Evolutionary conservation across 345 rosid species (phyloP).

Genomic region (Euphorbia pulcherrima): DNA sequence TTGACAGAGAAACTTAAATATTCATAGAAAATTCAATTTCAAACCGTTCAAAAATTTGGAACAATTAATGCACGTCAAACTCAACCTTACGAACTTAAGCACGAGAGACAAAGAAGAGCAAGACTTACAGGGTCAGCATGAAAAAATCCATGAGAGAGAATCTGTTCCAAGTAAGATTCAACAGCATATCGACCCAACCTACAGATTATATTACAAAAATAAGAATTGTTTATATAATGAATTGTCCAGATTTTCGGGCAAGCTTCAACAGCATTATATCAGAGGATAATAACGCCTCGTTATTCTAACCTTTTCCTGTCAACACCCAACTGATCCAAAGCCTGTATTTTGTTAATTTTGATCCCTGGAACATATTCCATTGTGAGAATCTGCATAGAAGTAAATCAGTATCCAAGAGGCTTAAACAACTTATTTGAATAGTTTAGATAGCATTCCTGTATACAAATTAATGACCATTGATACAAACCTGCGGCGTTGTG

Average conservation of each 20-base stretch:
- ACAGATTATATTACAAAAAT: slow-evolving; percentile 22
- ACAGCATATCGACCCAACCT: slow-evolving; percentile 95
- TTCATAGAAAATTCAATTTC: not conserved
- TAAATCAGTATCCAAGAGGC: slow-evolving; percentile 3
- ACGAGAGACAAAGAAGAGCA: slow-evolving; percentile 2
- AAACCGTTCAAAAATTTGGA: not conserved
- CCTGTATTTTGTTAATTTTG: slow-evolving; percentile 85
- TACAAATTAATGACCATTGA: slow-evolving; percentile 7
- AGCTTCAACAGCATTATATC: slow-evolving; percentile 2
- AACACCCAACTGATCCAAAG: slow-evolving; percentile 86
- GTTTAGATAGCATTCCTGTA: not conserved
- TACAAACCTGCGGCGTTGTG: slow-evolving; percentile 84
- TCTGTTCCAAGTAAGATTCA: slow-evolving; percentile 98
- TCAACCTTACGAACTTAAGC: not conserved
- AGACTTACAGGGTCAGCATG: slow-evolving; percentile 93
- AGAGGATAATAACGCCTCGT: slow-evolving; percentile 1
- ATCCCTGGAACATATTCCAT: slow-evolving; percentile 99
- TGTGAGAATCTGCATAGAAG: slow-evolving; percentile 63
- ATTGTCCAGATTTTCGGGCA: slow-evolving; percentile 6
- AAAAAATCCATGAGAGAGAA: slow-evolving; percentile 95
- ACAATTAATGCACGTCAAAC: not conserved
- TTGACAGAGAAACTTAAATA: not conserved
- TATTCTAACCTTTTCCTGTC: slow-evolving; percentile 74
- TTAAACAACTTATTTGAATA: not conserved
- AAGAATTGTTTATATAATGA: slow-evolving; percentile 10